Evolutionary conservation across 1,284 basidiomycete species (phyloP).

Genomic region (Polyporus tsugae): DNA sequence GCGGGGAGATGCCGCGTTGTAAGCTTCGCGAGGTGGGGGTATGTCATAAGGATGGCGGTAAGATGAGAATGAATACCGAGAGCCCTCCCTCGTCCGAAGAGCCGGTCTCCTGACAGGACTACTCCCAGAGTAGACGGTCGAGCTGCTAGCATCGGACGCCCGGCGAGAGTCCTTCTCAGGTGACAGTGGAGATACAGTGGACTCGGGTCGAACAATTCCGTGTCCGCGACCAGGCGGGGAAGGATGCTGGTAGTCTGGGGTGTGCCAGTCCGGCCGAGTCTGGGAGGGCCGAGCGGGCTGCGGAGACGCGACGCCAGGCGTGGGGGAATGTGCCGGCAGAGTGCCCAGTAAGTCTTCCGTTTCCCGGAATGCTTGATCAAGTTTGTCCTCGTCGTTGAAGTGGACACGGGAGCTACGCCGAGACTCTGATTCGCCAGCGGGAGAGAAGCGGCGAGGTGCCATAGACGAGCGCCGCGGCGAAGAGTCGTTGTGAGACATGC

Average conservation of each 20-base stretch:
- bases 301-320: slow-evolving; percentile 15
- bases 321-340: background rate
- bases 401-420: slow-evolving; percentile 33
- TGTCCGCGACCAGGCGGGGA: background rate
- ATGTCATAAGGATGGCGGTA: slow-evolving; percentile 70
- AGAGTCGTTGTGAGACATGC: slow-evolving; percentile 31
- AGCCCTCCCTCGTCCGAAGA: slow-evolving; percentile 39
- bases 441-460: slow-evolving; percentile 16
- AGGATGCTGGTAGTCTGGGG: slow-evolving; percentile 18
- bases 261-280: slow-evolving; percentile 13
- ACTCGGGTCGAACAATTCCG: background rate
- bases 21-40: slow-evolving; percentile 53
- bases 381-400: slow-evolving; percentile 28
- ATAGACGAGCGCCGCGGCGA: slow-evolving; percentile 27
- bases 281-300: slow-evolving; percentile 16
- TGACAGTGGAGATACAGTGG: slow-evolving; percentile 13
- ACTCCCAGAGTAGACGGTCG: slow-evolving; percentile 28
- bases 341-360: slow-evolving; percentile 16
- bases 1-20: slow-evolving; percentile 44
- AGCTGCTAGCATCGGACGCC: slow-evolving; percentile 18
- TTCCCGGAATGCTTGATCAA: slow-evolving; percentile 7
- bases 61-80: slow-evolving; percentile 55
- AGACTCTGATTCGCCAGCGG: slow-evolving; percentile 5
- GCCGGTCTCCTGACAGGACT: slow-evolving; percentile 7
- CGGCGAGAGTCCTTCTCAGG: background rate